phyloP scores from a whole-genome alignment of 2,329 filamentous ascomycete species.

The Neopestalotiopsis sp. region DNA sequence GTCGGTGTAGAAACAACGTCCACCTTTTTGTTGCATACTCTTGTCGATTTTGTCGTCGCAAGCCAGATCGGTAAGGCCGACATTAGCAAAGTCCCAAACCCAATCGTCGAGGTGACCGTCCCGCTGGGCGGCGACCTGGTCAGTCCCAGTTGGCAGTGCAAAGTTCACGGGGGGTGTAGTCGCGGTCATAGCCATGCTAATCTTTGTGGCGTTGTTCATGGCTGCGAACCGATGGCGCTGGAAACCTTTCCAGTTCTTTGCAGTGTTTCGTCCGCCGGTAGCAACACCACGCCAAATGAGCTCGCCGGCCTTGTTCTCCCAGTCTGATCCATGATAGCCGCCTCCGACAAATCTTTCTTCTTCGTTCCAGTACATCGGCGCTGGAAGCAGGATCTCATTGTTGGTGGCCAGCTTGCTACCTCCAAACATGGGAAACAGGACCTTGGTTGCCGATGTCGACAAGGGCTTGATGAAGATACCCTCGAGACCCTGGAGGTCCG shows the following conservation, averaged over 20 bases:
- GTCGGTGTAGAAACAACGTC: constrained; percentile 53
- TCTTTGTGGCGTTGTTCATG: constrained; percentile 71
- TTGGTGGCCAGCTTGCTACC: constrained; percentile 73
- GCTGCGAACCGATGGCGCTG: constrained; percentile 77
- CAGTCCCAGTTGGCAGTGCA: constrained; percentile 52
- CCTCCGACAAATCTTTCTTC: constrained; percentile 67
- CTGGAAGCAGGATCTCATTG: constrained; percentile 72
- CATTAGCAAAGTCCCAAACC: constrained; percentile 54
- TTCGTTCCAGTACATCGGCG: constrained; percentile 71
- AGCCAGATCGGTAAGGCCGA: constrained; percentile 60
- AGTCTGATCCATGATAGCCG: constrained; percentile 56
- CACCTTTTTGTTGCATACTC: constrained; percentile 37
- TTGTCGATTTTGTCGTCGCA: constrained; percentile 41
- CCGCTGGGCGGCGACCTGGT: constrained; percentile 51
- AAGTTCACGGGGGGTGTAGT: constrained; percentile 55
- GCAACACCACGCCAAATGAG: constrained; percentile 72
- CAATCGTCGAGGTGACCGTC: constrained; percentile 52
- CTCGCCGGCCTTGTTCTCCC: constrained; percentile 59
- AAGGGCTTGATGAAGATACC: constrained; percentile 69
- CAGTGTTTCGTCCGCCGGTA: constrained; percentile 64
- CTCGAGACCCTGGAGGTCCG: constrained; percentile 65
- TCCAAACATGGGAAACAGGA: constrained; percentile 69
- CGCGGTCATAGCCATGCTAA: constrained; percentile 53
- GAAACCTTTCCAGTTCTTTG: constrained; percentile 72
- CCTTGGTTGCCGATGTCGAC: constrained; percentile 59